Evolutionary conservation across 2,329 filamentous ascomycete species (phyloP), one percentile per base, ranked within the genome.

Genomic region (Sporothrix brunneoviolacea): DNA sequence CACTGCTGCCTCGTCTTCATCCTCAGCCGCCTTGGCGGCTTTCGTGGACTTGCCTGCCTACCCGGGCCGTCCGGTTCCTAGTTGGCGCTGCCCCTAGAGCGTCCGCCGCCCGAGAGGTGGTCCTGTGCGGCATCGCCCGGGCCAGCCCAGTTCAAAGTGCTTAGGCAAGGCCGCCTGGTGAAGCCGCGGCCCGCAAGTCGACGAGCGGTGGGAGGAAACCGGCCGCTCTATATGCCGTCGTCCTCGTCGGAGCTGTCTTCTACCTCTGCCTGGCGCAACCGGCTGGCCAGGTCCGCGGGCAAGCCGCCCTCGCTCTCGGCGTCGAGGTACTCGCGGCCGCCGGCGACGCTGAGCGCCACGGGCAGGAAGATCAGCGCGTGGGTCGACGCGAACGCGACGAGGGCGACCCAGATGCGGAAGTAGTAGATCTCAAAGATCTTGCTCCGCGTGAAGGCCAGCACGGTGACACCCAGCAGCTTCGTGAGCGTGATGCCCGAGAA

Each of bases 381-480:
- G 9, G 84, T 77, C 8, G 88, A 88, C 3, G 91, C 94, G 66
- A 95, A 91, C 9, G 94, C 66, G 10, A 98, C 91, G 49, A 98
- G 78, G 7, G 91, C 86, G 16, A 96, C 73, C 93, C 93, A 98
- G 38, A 98, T 87, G 38, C 93, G 80, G 76, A 98, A 98, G 69
- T 98, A 98, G 70, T 98, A 98, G 52, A 98, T 89, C 72, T 98
- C 94, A 61, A 98, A 98, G 63, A 98, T 98, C 79, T 97, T 98
- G 67, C 88, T 95, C 46, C 88, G 76, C 8, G 93, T 98, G 62
- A 96, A 98, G 0, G 93, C 93, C 18, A 98, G 74, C 32, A 98
- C 93, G 40, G 79, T 84, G 0, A 98, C 91, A 4, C 93, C 93
- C 2, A 98, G 73, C 1, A 98, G 77, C 69, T 98, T 98, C 2